A percentile compares a stretch with the other conserved stretches of the same genome.
These are phyloP conservation scores for Platismatia glauca DNA, from an alignment of 495 filamentous ascomycete genomes.

Conservation along the genomic window DNA sequence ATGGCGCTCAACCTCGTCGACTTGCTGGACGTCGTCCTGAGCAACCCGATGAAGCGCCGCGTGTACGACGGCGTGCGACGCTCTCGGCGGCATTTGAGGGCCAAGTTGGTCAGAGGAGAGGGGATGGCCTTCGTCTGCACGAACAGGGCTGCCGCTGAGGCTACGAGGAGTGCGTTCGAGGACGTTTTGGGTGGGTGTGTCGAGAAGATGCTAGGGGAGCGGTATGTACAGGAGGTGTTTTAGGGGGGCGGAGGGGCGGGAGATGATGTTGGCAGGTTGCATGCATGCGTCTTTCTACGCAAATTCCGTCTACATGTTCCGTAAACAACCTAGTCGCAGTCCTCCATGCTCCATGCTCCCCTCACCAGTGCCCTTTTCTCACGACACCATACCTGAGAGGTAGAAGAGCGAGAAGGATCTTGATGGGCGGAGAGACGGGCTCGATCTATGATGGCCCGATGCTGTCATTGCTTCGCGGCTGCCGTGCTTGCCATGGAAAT, in stretches of 20 bases:
- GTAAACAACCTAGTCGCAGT: background rate
- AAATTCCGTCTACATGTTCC: background rate
- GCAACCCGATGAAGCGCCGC: constrained; percentile 18
- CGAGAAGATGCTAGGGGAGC: constrained; percentile 12
- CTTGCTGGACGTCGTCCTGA: constrained; percentile 11
- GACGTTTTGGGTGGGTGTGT: constrained; percentile 21
- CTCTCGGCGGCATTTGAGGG: constrained; percentile 1
- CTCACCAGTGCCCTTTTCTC: background rate
- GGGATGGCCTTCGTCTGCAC: constrained; percentile 20
- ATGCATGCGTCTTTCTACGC: background rate
- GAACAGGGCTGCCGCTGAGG: constrained; percentile 8
- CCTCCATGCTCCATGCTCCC: background rate
- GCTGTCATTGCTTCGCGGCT: background rate
- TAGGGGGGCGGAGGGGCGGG: background rate
- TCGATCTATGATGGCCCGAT: background rate
- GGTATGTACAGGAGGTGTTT: constrained; percentile 24
- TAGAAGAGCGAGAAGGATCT: background rate
- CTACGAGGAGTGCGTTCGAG: constrained; percentile 1
- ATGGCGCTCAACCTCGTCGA: constrained; percentile 11
- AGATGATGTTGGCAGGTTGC: background rate
- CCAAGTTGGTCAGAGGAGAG: constrained; percentile 13
- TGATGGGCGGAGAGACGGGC: background rate
- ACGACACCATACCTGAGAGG: background rate
- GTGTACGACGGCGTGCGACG: constrained; percentile 14
- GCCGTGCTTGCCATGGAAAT: background rate